Percentiles rank a stretch among this genome's conserved stretches.
These are phyloP conservation scores for Ensete glaucum DNA, from an alignment of 176 grass and related monocot species.

Conservation along the genomic window DNA sequence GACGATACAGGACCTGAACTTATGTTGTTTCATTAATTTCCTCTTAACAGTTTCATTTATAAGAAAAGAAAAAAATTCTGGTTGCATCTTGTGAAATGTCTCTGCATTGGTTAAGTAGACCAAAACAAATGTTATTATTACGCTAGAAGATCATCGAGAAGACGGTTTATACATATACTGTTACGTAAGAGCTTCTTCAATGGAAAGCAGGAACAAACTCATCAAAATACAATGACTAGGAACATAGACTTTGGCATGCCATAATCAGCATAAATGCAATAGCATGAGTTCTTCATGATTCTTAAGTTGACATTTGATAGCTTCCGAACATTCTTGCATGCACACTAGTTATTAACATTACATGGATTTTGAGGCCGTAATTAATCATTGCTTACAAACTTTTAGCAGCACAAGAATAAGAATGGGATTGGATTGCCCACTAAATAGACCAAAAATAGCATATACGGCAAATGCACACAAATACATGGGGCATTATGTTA, in stretches of 20 bases:
- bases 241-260: neutral
- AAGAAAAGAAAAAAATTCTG: too few relatives aligned
- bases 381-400: neutral
- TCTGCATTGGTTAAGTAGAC: too few relatives aligned
- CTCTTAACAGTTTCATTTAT: too few relatives aligned
- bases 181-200: too few relatives aligned
- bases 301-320: neutral
- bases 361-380: neutral
- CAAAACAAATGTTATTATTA: too few relatives aligned
- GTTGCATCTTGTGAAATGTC: too few relatives aligned
- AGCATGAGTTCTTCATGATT: neutral
- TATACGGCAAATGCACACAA: too few relatives aligned
- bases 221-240: neutral
- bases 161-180: too few relatives aligned
- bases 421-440: neutral
- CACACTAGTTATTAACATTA: neutral
- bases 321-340: neutral
- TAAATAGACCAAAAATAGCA: neutral
- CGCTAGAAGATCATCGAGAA: too few relatives aligned
- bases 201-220: neutral
- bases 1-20: too few relatives aligned
- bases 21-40: too few relatives aligned
- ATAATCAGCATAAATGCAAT: neutral
- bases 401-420: neutral
- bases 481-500: too few relatives aligned